phyloP scores from a whole-genome alignment of 1,139 yeast genomes.

The Wickerhamomyces sp. region DNA sequence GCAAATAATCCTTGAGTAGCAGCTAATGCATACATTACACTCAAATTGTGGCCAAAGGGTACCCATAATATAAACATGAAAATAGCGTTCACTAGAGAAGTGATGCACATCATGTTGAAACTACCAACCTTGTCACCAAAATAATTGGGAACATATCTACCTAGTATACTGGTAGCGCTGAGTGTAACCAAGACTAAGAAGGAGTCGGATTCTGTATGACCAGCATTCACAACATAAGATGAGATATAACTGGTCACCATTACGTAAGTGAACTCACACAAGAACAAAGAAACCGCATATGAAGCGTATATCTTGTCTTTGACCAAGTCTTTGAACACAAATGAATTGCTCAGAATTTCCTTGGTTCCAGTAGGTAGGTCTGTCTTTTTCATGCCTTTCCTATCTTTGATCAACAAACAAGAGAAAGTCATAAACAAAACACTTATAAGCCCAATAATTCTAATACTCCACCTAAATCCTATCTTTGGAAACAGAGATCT shows the following conservation, averaged over 20 bases:
- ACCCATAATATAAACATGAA: conserved; percentile 34
- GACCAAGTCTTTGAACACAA: conserved; percentile 27
- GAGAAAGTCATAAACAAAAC: conserved; percentile 34
- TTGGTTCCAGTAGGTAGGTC: conserved; percentile 5
- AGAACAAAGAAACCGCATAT: conserved; percentile 38
- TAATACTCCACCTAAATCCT: conserved; percentile 61
- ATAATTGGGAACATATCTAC: conserved; percentile 44
- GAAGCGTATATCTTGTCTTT: conserved; percentile 36
- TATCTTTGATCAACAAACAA: conserved; percentile 38
- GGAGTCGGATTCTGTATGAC: conserved; percentile 36
- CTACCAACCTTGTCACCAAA: conserved; percentile 33
- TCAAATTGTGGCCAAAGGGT: conserved; percentile 45
- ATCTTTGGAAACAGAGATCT: conserved; percentile 38
- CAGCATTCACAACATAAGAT: conserved; percentile 42
- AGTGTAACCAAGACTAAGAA: conserved; percentile 27
- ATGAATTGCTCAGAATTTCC: conserved; percentile 27
- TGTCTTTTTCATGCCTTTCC: conserved; percentile 28
- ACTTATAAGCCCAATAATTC: conserved; percentile 49
- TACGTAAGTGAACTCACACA: conserved; percentile 45
- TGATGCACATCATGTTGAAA: conserved; percentile 43
- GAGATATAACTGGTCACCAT: conserved; percentile 48
- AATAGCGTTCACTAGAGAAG: conserved; percentile 33
- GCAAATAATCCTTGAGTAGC: conserved; percentile 49
- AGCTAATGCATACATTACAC: conserved; percentile 33
- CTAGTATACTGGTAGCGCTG: conserved; percentile 49